phyloP scores from a whole-genome alignment of 2,329 filamentous ascomycete genomes.

The Xylariaceae sp. region DNA sequence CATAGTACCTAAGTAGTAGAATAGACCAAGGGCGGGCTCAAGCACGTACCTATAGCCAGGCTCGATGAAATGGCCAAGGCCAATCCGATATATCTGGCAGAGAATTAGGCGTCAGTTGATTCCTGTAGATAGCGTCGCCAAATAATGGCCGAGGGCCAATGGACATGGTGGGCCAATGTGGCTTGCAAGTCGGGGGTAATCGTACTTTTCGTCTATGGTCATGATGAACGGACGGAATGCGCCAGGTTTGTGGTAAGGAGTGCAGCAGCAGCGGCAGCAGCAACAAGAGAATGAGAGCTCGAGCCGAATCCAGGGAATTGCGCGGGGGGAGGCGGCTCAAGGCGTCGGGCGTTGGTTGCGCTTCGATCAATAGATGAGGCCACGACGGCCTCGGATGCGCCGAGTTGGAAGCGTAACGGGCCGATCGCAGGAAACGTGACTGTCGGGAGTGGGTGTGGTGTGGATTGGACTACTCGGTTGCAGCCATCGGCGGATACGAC shows the following conservation, averaged over 20 bases:
- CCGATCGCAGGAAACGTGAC: constrained; percentile 1
- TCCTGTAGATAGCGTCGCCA: background rate
- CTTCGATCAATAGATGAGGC: constrained; percentile 26
- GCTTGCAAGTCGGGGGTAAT: constrained; percentile 7
- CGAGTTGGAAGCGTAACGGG: constrained; percentile 1
- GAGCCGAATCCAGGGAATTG: constrained; percentile 23
- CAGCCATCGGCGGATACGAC: constrained; percentile 9
- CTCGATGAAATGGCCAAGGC: constrained; percentile 69
- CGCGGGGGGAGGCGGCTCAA: constrained; percentile 27
- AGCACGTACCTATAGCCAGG: constrained; percentile 63
- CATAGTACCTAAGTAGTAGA: background rate
- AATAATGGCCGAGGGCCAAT: background rate
- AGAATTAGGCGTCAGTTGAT: constrained; percentile 29
- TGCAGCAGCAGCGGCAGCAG: constrained; percentile 1
- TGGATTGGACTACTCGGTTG: constrained; percentile 9
- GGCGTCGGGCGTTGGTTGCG: constrained; percentile 20
- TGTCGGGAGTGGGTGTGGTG: constrained; percentile 4
- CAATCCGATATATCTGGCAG: constrained; percentile 66
- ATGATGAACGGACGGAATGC: constrained; percentile 29
- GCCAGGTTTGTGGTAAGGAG: constrained; percentile 10
- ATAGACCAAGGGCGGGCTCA: background rate
- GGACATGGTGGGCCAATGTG: constrained; percentile 2
- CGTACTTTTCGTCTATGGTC: constrained; percentile 45
- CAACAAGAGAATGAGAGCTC: constrained; percentile 5
- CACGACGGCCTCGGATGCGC: constrained; percentile 22